Percentiles rank a stretch among this genome's conserved stretches.
Conservation (phyloP, 1,284 basidiomycete species). For the Tremellales sp. region DNA sequence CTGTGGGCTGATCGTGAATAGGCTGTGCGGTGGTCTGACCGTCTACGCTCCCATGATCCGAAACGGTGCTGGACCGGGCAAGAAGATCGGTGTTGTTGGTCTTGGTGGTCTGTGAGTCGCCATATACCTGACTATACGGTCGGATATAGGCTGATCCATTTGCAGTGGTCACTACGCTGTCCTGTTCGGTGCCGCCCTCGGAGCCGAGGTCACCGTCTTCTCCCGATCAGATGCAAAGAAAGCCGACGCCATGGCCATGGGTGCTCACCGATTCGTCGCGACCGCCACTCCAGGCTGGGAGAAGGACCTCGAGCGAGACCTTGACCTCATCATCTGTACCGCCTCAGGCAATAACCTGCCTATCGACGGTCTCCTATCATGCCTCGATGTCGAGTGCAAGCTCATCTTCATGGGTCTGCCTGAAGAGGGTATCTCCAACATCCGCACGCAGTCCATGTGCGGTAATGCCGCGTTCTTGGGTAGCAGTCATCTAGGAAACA, state of each 20-base stretch:
- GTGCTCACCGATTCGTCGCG: constrained; percentile 55
- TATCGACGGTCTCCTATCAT: constrained; percentile 50
- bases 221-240: constrained; percentile 61
- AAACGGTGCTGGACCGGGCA: constrained; percentile 62
- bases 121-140: not conserved
- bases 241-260: constrained; percentile 60
- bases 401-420: constrained; percentile 55
- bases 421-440: constrained; percentile 27
- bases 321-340: constrained; percentile 62
- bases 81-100: constrained; percentile 64
- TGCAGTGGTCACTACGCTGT: constrained; percentile 53
- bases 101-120: constrained; percentile 54
- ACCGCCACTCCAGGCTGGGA: constrained; percentile 51
- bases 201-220: constrained; percentile 62
- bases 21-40: constrained; percentile 62
- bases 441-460: constrained; percentile 16
- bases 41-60: constrained; percentile 62
- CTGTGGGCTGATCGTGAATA: constrained; percentile 23
- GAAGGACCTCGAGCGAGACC: constrained; percentile 48
- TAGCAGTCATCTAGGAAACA: constrained; percentile 58
- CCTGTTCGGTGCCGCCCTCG: constrained; percentile 58
- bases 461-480: constrained; percentile 21
- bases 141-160: constrained; percentile 13
- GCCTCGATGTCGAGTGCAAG: constrained; percentile 55
- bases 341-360: constrained; percentile 49